A percentile compares a stretch with the other conserved stretches of the same genome.
Conservation (phyloP, 140 eudicot species). For the Erigeron philadelphicus region DNA sequence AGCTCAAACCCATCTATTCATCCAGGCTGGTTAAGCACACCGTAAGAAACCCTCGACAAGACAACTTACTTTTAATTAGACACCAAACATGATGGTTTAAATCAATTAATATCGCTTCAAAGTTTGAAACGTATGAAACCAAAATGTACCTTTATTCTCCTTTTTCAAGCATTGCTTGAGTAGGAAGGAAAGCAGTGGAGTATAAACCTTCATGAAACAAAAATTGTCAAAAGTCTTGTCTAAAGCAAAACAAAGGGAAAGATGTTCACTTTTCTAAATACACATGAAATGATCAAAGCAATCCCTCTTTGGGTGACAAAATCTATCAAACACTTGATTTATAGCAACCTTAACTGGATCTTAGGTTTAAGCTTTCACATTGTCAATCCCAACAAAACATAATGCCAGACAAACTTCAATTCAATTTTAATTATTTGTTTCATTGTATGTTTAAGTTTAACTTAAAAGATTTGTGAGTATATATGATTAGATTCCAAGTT, state of each 20-base stretch:
- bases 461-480: neutral
- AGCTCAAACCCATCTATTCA: too few relatives aligned
- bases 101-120: neutral
- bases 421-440: neutral
- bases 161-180: constrained; percentile 28
- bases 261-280: constrained; percentile 27
- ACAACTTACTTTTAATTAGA: neutral
- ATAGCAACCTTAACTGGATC: constrained; percentile 32
- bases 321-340: constrained; percentile 29
- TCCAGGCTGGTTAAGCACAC: too few relatives aligned
- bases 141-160: constrained; percentile 1
- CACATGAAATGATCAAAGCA: constrained; percentile 35
- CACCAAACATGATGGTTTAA: neutral
- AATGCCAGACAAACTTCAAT: neutral
- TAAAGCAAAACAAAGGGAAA: constrained; percentile 25
- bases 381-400: constrained; percentile 8
- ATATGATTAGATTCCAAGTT: too few relatives aligned
- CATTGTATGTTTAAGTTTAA: neutral
- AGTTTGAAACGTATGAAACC: constrained; percentile 6
- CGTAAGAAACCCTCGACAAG: too few relatives aligned
- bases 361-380: constrained; percentile 34
- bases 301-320: constrained; percentile 35
- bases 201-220: constrained; percentile 26
- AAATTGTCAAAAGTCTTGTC: constrained; percentile 33
- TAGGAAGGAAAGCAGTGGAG: constrained; percentile 33